phyloP scores from a whole-genome alignment of 73 alveolate genomes.

The Tetrahymena borealis region DNA sequence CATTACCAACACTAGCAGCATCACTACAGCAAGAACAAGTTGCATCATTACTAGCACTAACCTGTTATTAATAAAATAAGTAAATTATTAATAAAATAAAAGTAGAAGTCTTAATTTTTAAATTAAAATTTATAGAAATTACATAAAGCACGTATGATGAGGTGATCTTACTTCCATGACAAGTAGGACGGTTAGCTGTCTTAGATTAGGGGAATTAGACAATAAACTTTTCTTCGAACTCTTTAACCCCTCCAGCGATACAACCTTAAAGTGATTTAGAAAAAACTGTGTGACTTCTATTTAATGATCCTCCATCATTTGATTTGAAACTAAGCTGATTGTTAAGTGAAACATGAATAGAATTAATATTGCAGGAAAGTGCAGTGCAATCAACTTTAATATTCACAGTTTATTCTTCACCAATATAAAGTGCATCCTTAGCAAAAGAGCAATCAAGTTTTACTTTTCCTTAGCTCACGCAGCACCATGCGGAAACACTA shows the following conservation, averaged over 20 bases:
- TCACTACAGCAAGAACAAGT: background rate
- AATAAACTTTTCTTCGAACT: background rate
- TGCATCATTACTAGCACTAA: background rate
- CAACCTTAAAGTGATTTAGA: background rate
- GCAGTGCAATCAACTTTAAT: background rate
- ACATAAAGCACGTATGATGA: too few relatives aligned
- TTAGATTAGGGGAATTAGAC: background rate
- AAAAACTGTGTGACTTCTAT: background rate
- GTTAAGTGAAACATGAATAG: background rate
- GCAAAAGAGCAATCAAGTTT: background rate
- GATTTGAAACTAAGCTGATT: background rate
- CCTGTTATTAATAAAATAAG: background rate
- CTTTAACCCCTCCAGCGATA: background rate
- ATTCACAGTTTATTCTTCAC: background rate
- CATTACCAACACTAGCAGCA: background rate
- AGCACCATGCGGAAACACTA: background rate
- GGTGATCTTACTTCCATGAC: background rate
- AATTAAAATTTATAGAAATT: too few relatives aligned
- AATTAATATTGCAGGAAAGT: background rate
- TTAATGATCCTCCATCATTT: background rate
- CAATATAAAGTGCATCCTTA: background rate
- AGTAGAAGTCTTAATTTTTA: too few relatives aligned
- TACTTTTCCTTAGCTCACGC: background rate
- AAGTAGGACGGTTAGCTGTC: background rate
- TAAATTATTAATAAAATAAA: background rate